Base-by-base conservation (phyloP, 1,284 basidiomycete species). In the Puccinia hordei region DNA sequence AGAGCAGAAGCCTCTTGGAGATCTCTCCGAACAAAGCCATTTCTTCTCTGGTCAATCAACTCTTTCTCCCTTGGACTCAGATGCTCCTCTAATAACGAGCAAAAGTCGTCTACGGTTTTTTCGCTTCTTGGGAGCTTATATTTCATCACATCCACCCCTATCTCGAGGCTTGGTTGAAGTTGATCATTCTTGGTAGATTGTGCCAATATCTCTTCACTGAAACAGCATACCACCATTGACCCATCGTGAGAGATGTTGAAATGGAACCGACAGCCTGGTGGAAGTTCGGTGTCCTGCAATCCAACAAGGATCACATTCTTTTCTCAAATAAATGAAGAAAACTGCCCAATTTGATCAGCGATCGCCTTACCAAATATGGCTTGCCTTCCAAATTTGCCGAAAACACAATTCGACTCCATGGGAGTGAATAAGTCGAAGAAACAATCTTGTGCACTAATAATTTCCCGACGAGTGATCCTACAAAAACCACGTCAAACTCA, bases 231-330 rank as follows among this genome's bases (percentile, higher is more conserved):
- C 8, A 80, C 57, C 22, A 80, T 46, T 13, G 59, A 46, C 24
- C 35, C 53, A 69, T 80, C 77, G 49, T 80, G 77, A 15, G 77
- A 72, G 55, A 80, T 72, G 44, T 80, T 80, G 57, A 71, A 80
- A n/a, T 41, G 22, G 57, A 80, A 72, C 10, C 55, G 27, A 46
- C 24, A 24, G n/a, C 51, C 63, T 13, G 63, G n/a, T 6, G 77
- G 77, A 33, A 80, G 57, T 51, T 35, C 33, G 19, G 38, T 80
- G 41, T 44, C 51, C 77, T 80, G 22, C 10, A 63, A 66, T 35
- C 33, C 61, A 22, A 35, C 27, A 76, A 33, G 12, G 35, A 33
- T 33, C 35, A 49, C 30, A 41, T 63, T 33, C 22, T 33, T 17
- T 30, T n/a, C 30, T 51, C 3, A 53, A 73, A 44, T 44, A 69